Percentiles rank a stretch among this genome's conserved stretches.
phyloP scores from a whole-genome alignment of 2,329 filamentous ascomycete species.

The Hypoxylon rubiginosum region DNA sequence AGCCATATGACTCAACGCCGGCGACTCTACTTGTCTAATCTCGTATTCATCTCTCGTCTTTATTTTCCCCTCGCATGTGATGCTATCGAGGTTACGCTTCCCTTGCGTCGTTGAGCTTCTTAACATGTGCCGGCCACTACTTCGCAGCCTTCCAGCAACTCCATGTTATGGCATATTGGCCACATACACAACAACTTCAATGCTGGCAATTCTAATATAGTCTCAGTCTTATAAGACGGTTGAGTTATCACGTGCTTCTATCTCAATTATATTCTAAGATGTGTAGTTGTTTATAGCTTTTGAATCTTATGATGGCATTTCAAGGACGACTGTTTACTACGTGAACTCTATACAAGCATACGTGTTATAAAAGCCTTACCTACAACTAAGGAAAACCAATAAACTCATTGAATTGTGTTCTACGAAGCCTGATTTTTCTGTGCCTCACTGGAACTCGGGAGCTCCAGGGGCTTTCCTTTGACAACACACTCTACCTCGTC shows the following conservation, averaged over 20 bases:
- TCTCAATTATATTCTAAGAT: not conserved
- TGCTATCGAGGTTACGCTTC: not conserved
- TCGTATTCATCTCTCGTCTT: constrained; percentile 2
- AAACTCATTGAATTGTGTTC: too few species aligned
- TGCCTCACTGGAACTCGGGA: too few species aligned
- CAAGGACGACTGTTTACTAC: too few species aligned
- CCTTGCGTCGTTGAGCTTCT: not conserved
- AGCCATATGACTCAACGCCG: not conserved
- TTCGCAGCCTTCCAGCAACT: not conserved
- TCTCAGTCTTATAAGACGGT: not conserved
- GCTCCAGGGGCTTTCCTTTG: too few species aligned
- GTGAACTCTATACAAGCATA: too few species aligned
- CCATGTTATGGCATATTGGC: not conserved
- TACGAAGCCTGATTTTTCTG: too few species aligned
- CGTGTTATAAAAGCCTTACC: too few species aligned
- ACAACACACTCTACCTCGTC: too few species aligned
- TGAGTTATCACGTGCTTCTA: not conserved
- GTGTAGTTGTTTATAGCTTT: too few species aligned
- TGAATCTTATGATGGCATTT: too few species aligned
- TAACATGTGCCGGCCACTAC: not conserved
- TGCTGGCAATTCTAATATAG: not conserved
- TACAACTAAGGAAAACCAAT: too few species aligned
- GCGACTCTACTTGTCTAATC: not conserved
- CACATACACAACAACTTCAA: not conserved
- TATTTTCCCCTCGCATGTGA: not conserved